Evolutionary conservation across 2,329 filamentous ascomycete species (phyloP), one percentile per base, ranked within the genome.

Genomic region (Parasarocladium wereldwijsianum): DNA sequence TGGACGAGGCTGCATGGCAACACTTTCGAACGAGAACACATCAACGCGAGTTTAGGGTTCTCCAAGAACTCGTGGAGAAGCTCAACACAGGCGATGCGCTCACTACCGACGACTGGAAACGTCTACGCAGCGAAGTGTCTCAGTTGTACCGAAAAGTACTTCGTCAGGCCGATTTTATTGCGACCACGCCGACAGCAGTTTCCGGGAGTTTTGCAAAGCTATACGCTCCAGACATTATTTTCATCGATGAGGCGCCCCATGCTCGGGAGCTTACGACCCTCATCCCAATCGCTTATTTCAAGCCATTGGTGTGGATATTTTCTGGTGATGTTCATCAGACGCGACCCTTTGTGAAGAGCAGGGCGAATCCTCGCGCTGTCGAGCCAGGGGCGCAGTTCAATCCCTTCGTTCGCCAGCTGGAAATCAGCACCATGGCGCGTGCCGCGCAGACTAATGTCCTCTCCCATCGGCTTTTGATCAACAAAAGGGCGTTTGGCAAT

Each of bases 141-240:
- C 32, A 35, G 2, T 42, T 63, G 0, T 64, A 64, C 32, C 41
- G 43, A 1, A 45, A 49, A 2, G 54, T 59, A 0, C 40, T 64
- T 0, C 36, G 35, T 2, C 39, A 49, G 3, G 49, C 55, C 0
- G 59, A 63, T 26, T 62, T 63, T 30, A 46, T 64, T 2, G 58
- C 58, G 0, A 60, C 60, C 0, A 63, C 60, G 1, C 60, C 60
- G 0, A 59, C 62, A 1, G 57, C 58, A 3, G 52, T 56, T 0
- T 51, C 46, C 4, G 50, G 50, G 0, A 38, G 42, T 0, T 58
- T 63, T 19, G 39, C 47, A 0, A 47, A 44, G 3, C 43, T 84
- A 6, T 83, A 85, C 18, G 76, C 79, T 38, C 82, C 84, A 0
- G 80, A 90, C 41, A 75, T 93, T 38, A 71, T 90, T 1, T 86